Evolutionary conservation across 2,329 filamentous ascomycete species (phyloP).

Genomic region (Lachnellula subtilissima): DNA sequence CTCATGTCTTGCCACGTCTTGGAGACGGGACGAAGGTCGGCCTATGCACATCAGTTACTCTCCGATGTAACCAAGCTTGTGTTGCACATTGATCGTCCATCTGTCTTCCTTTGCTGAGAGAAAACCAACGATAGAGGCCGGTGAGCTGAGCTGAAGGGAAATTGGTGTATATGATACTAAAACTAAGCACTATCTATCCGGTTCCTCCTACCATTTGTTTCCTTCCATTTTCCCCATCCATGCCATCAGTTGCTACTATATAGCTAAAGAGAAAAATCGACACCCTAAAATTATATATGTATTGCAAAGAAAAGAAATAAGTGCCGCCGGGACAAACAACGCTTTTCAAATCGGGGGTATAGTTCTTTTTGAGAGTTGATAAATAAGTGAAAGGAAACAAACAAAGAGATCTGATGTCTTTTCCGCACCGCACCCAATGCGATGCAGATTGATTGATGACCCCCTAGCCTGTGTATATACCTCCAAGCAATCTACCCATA

Average conservation of each 20-base stretch:
- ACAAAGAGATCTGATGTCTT: not conserved
- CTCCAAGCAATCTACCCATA: conserved; percentile 3
- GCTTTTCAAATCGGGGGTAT: not conserved
- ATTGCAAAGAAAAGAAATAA: not conserved
- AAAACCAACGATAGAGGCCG: not conserved
- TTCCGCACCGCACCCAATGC: not conserved
- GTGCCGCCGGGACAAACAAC: not conserved
- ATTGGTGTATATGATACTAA: conserved; percentile 3
- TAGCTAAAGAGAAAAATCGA: not conserved
- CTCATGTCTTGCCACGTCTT: not conserved
- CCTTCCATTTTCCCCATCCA: not conserved
- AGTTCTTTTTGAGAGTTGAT: not conserved
- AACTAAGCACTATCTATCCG: conserved; percentile 1
- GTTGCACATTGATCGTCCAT: no score
- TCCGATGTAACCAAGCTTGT: not conserved
- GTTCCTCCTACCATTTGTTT: not conserved
- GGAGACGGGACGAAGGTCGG: not conserved
- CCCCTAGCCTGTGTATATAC: conserved; percentile 3
- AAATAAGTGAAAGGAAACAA: not conserved
- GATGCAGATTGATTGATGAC: not conserved
- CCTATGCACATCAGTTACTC: not conserved
- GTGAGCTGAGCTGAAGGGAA: not conserved
- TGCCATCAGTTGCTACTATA: not conserved
- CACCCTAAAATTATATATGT: not conserved
- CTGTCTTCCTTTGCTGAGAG: not conserved